Conservation (phyloP, 1,139 yeast species). For the Diutina siamensis region DNA sequence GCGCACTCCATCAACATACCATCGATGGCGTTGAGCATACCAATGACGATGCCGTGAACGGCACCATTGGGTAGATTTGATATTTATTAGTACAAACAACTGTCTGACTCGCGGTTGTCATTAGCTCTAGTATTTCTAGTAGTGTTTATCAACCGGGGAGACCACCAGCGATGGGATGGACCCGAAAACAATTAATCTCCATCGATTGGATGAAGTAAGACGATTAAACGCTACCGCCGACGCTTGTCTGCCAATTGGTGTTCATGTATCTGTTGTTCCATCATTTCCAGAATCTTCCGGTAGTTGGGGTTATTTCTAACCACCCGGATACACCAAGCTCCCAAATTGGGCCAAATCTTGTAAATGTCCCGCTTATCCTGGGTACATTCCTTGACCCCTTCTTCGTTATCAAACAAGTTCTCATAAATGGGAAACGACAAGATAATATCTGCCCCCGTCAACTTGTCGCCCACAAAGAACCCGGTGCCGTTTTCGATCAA, state of each 20-base stretch:
- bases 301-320: conserved; percentile 3
- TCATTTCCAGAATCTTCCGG: conserved; percentile 2
- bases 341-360: conserved; percentile 21
- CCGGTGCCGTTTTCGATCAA: conserved; percentile 30
- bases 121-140: no score
- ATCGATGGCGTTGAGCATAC: no score
- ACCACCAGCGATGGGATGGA: no score
- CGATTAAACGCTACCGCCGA: not conserved
- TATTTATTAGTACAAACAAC: no score
- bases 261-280: conserved; percentile 4
- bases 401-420: conserved; percentile 30
- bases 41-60: no score
- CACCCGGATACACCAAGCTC: conserved; percentile 22
- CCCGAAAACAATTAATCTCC: no score
- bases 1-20: no score
- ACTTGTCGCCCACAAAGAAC: conserved; percentile 41
- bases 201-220: no score
- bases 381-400: conserved; percentile 23
- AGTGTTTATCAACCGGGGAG: no score
- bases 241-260: not conserved
- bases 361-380: conserved; percentile 22
- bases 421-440: conserved; percentile 34
- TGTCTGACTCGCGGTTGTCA: no score
- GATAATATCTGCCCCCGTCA: conserved; percentile 52
- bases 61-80: no score